phyloP scores from a whole-genome alignment of 306 rosid genomes.

The Vachellia collinsii region DNA sequence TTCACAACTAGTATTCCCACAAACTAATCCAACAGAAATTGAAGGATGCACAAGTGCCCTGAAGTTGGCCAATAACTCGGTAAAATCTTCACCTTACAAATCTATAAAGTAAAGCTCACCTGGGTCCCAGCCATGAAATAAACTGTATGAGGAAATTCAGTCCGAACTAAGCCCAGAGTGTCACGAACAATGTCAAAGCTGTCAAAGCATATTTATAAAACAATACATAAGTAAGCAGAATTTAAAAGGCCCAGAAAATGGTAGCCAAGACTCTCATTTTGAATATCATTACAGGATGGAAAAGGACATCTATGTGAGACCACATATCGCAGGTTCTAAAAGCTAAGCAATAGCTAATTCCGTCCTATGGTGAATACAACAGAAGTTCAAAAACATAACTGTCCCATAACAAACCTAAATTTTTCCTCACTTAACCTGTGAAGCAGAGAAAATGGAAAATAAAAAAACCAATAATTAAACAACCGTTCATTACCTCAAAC shows the following conservation, averaged over 20 bases:
- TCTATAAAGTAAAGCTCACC: conserved; percentile 48
- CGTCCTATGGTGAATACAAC: neutral
- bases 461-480: too few relatives aligned
- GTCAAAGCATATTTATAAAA: conserved; percentile 43
- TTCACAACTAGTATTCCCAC: conserved; percentile 6
- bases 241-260: neutral
- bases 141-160: conserved; percentile 80
- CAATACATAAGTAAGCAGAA: neutral
- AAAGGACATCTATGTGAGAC: conserved; percentile 17
- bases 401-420: neutral
- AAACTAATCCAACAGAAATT: conserved; percentile 4
- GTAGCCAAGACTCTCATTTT: conserved; percentile 16
- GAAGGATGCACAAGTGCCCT: neutral
- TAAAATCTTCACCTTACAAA: neutral
- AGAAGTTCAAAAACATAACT: neutral
- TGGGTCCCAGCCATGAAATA: conserved; percentile 93
- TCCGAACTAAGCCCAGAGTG: conserved; percentile 70
- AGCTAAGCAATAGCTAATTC: neutral
- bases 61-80: neutral
- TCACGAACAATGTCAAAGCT: conserved; percentile 89
- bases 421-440: neutral
- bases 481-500: conserved; percentile 63
- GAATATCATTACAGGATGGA: neutral
- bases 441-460: neutral
- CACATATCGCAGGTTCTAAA: neutral